Percentiles rank a stretch among this genome's conserved stretches.
Evolutionary conservation across 192 early-diverging fungal species (phyloP).

Genomic region (Funneliformis geosporum): DNA sequence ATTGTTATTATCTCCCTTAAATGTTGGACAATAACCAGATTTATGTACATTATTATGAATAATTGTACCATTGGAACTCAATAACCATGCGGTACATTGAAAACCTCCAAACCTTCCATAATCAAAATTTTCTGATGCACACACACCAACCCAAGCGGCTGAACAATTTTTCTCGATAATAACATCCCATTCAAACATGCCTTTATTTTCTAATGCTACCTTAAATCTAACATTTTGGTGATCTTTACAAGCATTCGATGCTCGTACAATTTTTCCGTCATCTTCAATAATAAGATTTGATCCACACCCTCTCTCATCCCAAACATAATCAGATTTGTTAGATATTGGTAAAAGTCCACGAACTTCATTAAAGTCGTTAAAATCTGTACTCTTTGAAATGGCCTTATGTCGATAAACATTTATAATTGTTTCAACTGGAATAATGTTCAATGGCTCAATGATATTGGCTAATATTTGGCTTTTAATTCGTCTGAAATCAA

Average conservation of each 20-base stretch:
- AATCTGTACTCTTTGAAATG: no score
- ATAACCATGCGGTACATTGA: background rate
- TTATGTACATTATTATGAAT: background rate
- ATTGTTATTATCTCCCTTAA: background rate
- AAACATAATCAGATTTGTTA: no score
- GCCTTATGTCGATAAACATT: background rate
- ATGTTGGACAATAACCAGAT: conserved; percentile 3
- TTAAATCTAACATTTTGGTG: background rate
- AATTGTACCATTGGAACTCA: background rate
- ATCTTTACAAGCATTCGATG: background rate
- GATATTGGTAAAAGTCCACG: no score
- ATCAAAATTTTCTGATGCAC: conserved; percentile 2
- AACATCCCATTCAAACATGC: conserved; percentile 23
- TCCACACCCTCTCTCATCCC: background rate
- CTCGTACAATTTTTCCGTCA: background rate
- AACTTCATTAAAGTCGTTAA: no score
- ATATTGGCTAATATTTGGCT: no score
- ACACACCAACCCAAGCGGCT: background rate
- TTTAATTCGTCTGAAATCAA: no score
- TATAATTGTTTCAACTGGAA: no score
- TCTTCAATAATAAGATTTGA: background rate
- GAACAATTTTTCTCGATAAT: background rate
- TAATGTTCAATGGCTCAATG: no score
- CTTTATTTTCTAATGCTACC: background rate
- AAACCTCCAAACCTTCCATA: background rate